These are phyloP conservation scores for Arthrinium phaeospermum DNA, from an alignment of 2,329 filamentous ascomycete genomes.

Conservation along the genomic window DNA sequence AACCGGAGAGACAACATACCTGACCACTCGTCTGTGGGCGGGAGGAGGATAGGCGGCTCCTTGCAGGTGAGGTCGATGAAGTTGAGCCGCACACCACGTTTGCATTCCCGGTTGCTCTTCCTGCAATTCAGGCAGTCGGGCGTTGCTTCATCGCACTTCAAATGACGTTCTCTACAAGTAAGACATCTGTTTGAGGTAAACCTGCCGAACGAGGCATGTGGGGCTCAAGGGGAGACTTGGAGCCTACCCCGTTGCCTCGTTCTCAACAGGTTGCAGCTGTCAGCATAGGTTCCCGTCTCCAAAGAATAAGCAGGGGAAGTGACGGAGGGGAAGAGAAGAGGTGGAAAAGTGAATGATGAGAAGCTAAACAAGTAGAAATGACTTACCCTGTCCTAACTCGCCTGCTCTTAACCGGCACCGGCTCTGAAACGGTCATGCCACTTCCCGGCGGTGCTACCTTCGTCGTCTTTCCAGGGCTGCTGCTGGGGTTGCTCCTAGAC, in stretches of 20 bases:
- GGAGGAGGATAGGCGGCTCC: conserved; percentile 64
- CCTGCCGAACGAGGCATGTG: conserved; percentile 16
- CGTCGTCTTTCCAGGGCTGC: conserved; percentile 2
- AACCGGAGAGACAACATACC: conserved; percentile 45
- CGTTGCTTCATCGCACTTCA: conserved; percentile 84
- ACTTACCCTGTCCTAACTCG: conserved; percentile 73
- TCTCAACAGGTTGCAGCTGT: conserved; percentile 15
- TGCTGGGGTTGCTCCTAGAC: conserved; percentile 23
- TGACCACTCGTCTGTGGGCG: conserved; percentile 68
- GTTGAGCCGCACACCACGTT: conserved; percentile 84
- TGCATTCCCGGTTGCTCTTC: conserved; percentile 86
- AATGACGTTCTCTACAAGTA: conserved; percentile 86
- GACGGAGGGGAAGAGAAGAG: neutral
- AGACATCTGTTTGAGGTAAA: conserved; percentile 58
- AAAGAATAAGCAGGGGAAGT: neutral
- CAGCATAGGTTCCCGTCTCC: neutral
- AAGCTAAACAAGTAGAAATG: neutral
- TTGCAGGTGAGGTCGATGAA: conserved; percentile 86
- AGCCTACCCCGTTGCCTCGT: conserved; percentile 16
- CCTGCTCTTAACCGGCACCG: conserved; percentile 67
- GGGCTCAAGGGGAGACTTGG: neutral
- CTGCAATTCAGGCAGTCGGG: conserved; percentile 77
- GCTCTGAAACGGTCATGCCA: conserved; percentile 33
- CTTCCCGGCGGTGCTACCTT: conserved; percentile 26
- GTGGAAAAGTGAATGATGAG: neutral